Evolutionary conservation across 1,284 basidiomycete genomes (phyloP), one percentile per base, ranked within the genome.

Genomic region (Cryptococcus sp.): DNA sequence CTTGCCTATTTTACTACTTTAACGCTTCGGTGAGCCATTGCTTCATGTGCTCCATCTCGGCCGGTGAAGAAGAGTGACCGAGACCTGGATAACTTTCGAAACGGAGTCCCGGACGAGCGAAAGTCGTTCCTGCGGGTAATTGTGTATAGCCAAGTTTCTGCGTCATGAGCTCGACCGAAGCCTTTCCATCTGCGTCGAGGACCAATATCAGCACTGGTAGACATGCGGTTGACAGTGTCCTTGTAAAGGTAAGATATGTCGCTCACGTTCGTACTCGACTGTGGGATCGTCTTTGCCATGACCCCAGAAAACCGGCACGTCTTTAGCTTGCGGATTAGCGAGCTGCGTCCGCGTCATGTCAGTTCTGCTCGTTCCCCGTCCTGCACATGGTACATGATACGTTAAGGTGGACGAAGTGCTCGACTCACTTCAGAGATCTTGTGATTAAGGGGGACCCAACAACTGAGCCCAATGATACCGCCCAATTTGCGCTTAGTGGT

Each of bases 261-360:
- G 67, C 73, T 67, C 61, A 78, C 76, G 79, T 47, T 75, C 62
- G 63, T 82, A 83, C 55, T 81, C 82, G 54, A 94, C 87, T 15
- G 94, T 82, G 10, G 84, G 85, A 75, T 96, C 93, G 35, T 77
- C 79, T n/a, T 80, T 84, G 8, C 93, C 93, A 64, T 93, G 90
- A 6, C 89, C 93, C 86, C 89, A 90, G 80, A 94, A 94, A 40
- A 93, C 82, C 1, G 91, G 88, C n/a, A 85, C 80, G 15, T 83
- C 82, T 55, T 81, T 80, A 20, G 75, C 74, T 35, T 65, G 49
- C 1, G 68, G 51, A 17, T 60, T 61, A 6, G 66, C 54, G 55
- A 72, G 57, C 63, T 72, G 43, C n/a, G 11, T 25, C 17, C 27
- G 39, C 19, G 58, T 20, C 22, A 19, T 39, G 50, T 57, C 46